Base-by-base conservation (phyloP, 2,329 filamentous ascomycete species). In the Dactylellina sp. region DNA sequence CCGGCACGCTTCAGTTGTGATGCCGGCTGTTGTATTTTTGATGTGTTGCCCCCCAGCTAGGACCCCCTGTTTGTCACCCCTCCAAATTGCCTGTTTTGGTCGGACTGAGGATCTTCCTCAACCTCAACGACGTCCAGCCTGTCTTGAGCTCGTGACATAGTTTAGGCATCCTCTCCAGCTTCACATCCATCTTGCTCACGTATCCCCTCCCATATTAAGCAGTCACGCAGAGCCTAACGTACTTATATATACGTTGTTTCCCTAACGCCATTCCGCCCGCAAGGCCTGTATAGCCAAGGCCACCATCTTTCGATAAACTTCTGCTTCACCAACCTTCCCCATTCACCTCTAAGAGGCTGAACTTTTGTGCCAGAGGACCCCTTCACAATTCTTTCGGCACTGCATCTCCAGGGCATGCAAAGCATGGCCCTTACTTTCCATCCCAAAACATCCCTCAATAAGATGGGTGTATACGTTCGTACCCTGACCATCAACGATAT, bases 391-490 rank as follows among this genome's bases (percentile, higher is more conserved):
- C 70, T 74, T 39, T 65, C 70, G 12, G 47, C 62, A 22, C 50
- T 65, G n/a, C 61, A 74, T 49, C 35, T 61, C 1, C 61, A 62
- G 70, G 70, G 61, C 70, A 70, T 75, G 71, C 64, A 68, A 37
- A 60, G 63, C 71, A 75, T 75, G 71, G 71, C 71, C 57, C 64
- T 75, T 24, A 75, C 71, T 11, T 75, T 75, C 50, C 71, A 75
- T 46, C 71, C 71, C 0, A 75, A 75, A 35, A 22, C 40, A 22
- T 47, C 49, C 2, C 49, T 56, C 40, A 71, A 64, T 40, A 75
- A 75, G 44, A 70, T 64, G 62, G 20, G 47, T 14, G 50, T 75
- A 12, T 75, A 70, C 22, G 57, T 75, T 11, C 56, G 71, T 1
- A 75, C 71, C 0, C 64, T 75, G 6, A 75, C 71, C 0, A 64